Evolutionary conservation across 441 rosid genomes (phyloP).

Genomic region (Populus trichocarpa): DNA sequence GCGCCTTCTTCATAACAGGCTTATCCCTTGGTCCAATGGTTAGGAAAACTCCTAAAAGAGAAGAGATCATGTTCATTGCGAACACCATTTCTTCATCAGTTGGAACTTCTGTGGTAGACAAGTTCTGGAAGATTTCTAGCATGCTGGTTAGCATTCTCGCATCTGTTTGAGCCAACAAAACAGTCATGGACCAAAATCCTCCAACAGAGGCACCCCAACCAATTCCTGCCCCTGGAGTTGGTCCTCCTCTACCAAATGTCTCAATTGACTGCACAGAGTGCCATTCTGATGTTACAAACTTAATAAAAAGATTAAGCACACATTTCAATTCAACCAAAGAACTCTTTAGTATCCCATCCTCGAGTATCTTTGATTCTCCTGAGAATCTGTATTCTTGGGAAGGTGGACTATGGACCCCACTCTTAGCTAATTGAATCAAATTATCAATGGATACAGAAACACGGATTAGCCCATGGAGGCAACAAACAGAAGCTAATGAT

Average conservation of each 20-base stretch:
- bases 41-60: conserved; percentile 60
- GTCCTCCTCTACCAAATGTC: conserved; percentile 81
- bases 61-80: conserved; percentile 39
- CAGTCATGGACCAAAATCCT: conserved; percentile 75
- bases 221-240: conserved; percentile 79
- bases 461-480: conserved; percentile 58
- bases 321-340: conserved; percentile 50
- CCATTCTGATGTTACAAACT: conserved; percentile 55
- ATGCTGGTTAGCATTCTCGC: conserved; percentile 48
- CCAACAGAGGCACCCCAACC: conserved; percentile 97
- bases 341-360: conserved; percentile 52
- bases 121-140: conserved; percentile 44
- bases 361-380: conserved; percentile 57
- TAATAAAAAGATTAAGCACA: conserved; percentile 41
- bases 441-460: conserved; percentile 44
- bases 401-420: conserved; percentile 22
- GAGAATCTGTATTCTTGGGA: conserved; percentile 34
- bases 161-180: conserved; percentile 71
- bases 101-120: conserved; percentile 20
- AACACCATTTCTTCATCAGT: conserved; percentile 33
- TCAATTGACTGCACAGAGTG: conserved; percentile 59
- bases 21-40: conserved; percentile 68
- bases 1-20: conserved; percentile 51
- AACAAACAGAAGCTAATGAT: conserved; percentile 68
- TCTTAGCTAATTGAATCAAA: conserved; percentile 57